phyloP scores from a whole-genome alignment of 441 rosid genomes.

The Raphanus hybrid region DNA sequence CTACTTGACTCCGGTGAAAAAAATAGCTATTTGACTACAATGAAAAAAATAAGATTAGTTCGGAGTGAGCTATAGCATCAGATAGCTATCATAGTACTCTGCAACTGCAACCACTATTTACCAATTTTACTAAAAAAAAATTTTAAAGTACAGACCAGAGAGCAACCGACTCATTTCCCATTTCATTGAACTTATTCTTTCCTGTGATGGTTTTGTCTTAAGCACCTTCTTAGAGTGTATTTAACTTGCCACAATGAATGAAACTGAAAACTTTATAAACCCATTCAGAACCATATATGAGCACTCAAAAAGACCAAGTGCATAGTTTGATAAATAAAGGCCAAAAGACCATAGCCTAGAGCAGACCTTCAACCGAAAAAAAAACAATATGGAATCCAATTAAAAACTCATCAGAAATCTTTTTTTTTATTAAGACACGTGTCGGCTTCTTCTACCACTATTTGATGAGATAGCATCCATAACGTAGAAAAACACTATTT shows the following conservation, averaged over 20 bases:
- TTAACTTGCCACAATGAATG: neutral
- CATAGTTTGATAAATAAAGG: no score
- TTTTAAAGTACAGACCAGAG: neutral
- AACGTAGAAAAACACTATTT: no score
- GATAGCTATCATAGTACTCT: neutral
- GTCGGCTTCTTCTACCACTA: no score
- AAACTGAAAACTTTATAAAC: neutral
- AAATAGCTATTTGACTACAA: no score
- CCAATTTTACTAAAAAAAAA: neutral
- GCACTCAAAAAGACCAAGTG: neutral
- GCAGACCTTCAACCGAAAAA: no score
- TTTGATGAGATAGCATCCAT: no score
- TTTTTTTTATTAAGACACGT: no score
- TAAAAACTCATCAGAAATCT: no score
- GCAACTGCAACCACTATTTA: neutral
- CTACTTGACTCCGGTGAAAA: no score
- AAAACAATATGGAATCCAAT: no score
- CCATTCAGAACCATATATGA: neutral
- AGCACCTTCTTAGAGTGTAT: neutral
- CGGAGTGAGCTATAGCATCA: neutral
- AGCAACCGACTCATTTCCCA: neutral
- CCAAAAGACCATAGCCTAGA: no score
- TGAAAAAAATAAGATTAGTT: no score
- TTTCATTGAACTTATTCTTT: neutral
- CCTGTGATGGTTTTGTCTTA: neutral